A percentile compares a stretch with the other conserved stretches of the same genome.
phyloP scores from a whole-genome alignment of 2,329 filamentous ascomycete species.

The Mycosphaerelloides madeirae region DNA sequence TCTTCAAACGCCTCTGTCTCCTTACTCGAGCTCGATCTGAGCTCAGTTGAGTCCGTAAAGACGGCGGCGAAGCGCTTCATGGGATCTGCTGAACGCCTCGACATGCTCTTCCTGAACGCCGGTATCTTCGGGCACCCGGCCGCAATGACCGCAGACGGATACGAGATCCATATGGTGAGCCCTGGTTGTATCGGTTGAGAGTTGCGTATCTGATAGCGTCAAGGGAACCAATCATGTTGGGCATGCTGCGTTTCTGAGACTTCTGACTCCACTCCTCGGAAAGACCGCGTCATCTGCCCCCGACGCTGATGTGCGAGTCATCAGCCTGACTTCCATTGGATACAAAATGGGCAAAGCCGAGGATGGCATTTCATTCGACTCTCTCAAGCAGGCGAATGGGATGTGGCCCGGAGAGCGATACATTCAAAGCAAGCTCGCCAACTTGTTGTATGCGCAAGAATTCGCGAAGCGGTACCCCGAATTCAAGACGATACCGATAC shows the following conservation, averaged over 20 bases:
- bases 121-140: constrained; percentile 38
- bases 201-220: too few species aligned
- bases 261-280: constrained; percentile 31
- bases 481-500: constrained; percentile 41
- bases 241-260: constrained; percentile 42
- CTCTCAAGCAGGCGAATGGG: constrained; percentile 18
- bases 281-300: constrained; percentile 44
- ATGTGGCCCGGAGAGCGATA: constrained; percentile 34
- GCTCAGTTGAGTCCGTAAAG: constrained; percentile 38
- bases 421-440: constrained; percentile 47
- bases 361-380: constrained; percentile 19
- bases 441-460: constrained; percentile 43
- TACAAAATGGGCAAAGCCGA: constrained; percentile 10
- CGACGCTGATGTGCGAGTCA: constrained; percentile 30
- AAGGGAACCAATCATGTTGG: constrained; percentile 48
- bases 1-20: constrained; percentile 33
- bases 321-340: constrained; percentile 1
- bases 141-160: constrained; percentile 42
- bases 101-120: constrained; percentile 46
- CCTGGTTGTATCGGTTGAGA: too few species aligned
- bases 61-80: constrained; percentile 37
- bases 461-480: constrained; percentile 41
- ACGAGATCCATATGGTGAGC: constrained; percentile 43
- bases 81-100: constrained; percentile 36
- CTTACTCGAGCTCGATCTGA: constrained; percentile 40